Base-by-base conservation (phyloP, 768 basidiomycete genomes). In the Mycena floridula region DNA sequence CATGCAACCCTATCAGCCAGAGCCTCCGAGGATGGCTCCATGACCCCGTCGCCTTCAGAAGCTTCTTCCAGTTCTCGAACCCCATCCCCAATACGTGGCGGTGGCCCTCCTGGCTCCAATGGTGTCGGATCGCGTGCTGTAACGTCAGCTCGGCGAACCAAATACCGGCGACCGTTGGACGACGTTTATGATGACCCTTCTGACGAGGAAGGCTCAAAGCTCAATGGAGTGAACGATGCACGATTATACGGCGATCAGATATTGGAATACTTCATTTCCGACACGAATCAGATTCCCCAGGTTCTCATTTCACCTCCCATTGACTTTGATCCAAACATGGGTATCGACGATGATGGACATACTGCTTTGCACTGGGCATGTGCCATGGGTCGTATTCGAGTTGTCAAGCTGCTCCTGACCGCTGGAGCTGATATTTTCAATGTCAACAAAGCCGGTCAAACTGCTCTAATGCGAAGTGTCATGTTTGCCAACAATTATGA, bases 401-500 rank as follows among this genome's bases (percentile, higher is more conserved):
- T 98, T 49, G 92, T 98, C 55, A 97, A 97, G 60, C 73, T 97
- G 7, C 75, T 99, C 22, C 73, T 99, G 32, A 86, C 90, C 0
- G 89, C 94, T 3, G 93, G 94, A 16, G 95, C 95, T 12, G 93
- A 97, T 60, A 91, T 96, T 51, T 99, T 95, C 73, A 85, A 88
- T 53, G 92, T 94, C 51, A 99, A 98, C 69, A 89, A 87, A 57
- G 81, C 91, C 9, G 96, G 96, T 3, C 96, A 98, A 64, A 98
- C 96, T 12, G 87, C 95, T 1, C 69, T 99, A 35, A 99, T 99
- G 96, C 89, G 96, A 13, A 86, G 85, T 56, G 96, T 99, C 55
- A 98, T 98, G 95, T 99, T 98, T 63, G 90, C 91, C 40, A 99
- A 99, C 65, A 99, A 98, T 62, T 99, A 99, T 60, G 96, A 99